phyloP scores from a whole-genome alignment of 129 eudicot genomes.

The Sambucus nigra region DNA sequence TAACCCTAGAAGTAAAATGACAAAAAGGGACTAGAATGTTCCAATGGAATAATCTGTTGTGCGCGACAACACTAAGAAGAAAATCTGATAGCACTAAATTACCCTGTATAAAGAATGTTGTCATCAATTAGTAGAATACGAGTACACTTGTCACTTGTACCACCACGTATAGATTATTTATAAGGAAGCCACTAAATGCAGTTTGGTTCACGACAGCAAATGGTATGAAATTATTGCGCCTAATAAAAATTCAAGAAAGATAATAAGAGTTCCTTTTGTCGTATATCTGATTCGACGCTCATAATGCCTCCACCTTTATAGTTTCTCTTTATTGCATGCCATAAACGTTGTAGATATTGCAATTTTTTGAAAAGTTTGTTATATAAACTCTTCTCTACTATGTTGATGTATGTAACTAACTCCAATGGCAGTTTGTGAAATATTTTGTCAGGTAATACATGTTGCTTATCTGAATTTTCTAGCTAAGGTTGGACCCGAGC shows the following conservation, averaged over 20 bases:
- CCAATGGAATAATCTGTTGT: too few species aligned
- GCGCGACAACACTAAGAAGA: too few species aligned
- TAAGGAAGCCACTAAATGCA: background rate
- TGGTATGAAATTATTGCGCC: background rate
- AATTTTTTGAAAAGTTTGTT: background rate
- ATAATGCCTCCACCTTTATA: background rate
- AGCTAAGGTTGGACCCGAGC: slow-evolving; percentile 13
- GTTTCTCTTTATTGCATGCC: background rate
- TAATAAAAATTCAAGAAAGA: background rate
- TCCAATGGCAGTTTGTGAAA: background rate
- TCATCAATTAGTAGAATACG: too few species aligned
- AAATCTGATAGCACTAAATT: too few species aligned
- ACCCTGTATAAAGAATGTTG: too few species aligned
- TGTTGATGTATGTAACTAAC: background rate
- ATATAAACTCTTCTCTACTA: background rate
- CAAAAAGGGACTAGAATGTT: too few species aligned
- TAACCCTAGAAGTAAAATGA: too few species aligned
- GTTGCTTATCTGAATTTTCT: background rate
- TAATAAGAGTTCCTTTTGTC: background rate
- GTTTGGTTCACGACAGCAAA: background rate
- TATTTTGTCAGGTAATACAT: background rate
- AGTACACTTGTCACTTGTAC: background rate
- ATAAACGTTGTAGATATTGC: background rate
- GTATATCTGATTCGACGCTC: too few species aligned
- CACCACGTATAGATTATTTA: background rate